These are phyloP conservation scores for Dactylis glomerata DNA, from an alignment of 176 grass and related monocot genomes.

Conservation along the genomic window DNA sequence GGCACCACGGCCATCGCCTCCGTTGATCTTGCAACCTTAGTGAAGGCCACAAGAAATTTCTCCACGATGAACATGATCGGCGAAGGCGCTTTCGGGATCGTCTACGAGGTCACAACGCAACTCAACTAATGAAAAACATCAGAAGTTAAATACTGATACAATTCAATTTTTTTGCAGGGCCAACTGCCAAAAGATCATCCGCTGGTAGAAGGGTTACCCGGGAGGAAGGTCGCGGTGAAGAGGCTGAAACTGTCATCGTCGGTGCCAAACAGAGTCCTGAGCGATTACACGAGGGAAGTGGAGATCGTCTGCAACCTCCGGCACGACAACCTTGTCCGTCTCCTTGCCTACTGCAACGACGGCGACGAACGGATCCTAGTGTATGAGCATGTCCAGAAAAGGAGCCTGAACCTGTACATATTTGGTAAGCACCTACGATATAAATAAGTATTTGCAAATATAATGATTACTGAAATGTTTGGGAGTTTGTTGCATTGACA, in stretches of 20 bases:
- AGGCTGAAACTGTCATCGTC: neutral
- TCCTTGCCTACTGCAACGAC: neutral
- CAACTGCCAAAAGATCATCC: neutral
- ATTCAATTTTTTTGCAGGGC: neutral
- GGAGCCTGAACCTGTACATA: neutral
- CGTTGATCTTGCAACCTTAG: neutral
- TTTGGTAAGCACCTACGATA: neutral
- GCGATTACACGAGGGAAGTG: neutral
- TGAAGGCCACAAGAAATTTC: conserved; percentile 11
- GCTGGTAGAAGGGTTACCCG: neutral
- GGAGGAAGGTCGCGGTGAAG: neutral
- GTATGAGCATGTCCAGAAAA: neutral
- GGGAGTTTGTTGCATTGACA: neutral
- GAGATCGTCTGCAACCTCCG: neutral
- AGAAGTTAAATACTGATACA: neutral
- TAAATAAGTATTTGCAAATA: neutral
- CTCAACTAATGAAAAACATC: too few relatives aligned
- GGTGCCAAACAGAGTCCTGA: neutral
- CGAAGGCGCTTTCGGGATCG: neutral
- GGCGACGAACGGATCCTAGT: neutral
- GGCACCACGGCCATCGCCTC: neutral
- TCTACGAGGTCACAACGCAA: neutral
- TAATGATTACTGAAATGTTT: neutral
- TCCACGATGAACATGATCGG: neutral
- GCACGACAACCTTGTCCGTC: neutral